Conservation (phyloP, 2,329 filamentous ascomycete species). For the Cordyceps tenuipes region DNA sequence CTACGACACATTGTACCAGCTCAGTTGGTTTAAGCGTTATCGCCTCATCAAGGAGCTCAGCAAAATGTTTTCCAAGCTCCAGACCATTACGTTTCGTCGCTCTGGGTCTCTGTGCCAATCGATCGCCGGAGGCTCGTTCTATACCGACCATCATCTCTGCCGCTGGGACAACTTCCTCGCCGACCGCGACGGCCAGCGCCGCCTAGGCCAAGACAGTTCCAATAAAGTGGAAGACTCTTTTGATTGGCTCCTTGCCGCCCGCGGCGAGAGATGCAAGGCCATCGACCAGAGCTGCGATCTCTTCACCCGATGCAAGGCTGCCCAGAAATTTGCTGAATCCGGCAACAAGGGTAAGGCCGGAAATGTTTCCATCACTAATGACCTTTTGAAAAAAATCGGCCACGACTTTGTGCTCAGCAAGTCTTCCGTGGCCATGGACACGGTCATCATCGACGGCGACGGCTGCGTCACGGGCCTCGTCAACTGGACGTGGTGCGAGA, state of each 20-base stretch:
- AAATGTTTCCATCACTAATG: too few species aligned
- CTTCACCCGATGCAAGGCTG: too few species aligned
- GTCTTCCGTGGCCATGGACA: too few species aligned
- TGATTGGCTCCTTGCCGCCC: too few species aligned
- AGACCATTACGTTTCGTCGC: background rate
- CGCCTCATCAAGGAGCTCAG: background rate
- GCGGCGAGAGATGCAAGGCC: too few species aligned
- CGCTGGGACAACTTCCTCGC: background rate
- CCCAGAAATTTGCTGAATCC: too few species aligned
- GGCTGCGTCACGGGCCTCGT: background rate
- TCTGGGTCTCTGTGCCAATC: background rate
- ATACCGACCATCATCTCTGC: background rate
- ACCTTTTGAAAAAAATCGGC: too few species aligned
- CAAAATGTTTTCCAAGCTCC: background rate
- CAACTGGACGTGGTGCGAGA: background rate
- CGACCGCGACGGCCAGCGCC: background rate
- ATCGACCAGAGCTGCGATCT: too few species aligned
- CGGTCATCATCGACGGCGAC: background rate
- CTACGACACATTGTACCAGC: background rate
- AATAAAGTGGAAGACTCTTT: too few species aligned
- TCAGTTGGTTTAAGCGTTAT: too few species aligned
- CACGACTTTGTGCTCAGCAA: background rate
- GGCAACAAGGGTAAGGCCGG: too few species aligned
- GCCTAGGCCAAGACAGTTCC: too few species aligned
- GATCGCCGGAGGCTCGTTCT: accelerated